Conservation (phyloP, 768 basidiomycete genomes). For the Mycena amicta region DNA sequence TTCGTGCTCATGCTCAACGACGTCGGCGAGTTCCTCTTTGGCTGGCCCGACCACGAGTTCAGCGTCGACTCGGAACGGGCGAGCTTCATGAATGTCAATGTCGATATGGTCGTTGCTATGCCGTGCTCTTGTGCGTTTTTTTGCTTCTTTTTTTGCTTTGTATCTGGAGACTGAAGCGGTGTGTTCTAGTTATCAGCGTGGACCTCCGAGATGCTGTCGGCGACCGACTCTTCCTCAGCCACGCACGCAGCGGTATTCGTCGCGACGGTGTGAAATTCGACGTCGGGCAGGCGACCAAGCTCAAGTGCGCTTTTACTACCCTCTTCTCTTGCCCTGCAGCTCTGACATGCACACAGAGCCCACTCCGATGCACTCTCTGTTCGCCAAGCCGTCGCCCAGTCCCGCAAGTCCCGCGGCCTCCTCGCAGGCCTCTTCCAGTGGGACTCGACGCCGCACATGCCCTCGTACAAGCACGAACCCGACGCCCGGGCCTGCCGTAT, state of each 20-base stretch:
- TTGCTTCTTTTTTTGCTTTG: neutral
- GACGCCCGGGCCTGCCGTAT: constrained; percentile 84
- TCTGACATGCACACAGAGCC: constrained; percentile 40
- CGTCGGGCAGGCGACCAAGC: constrained; percentile 73
- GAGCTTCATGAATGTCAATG: constrained; percentile 79
- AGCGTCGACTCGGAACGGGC: constrained; percentile 70
- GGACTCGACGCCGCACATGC: constrained; percentile 54
- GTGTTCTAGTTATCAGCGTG: constrained; percentile 69
- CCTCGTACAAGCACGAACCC: constrained; percentile 70
- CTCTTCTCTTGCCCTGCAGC: neutral
- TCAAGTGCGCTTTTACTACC: constrained; percentile 48
- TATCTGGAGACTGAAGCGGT: neutral
- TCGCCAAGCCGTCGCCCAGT: constrained; percentile 69
- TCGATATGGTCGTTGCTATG: constrained; percentile 92
- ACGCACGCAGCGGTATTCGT: constrained; percentile 56
- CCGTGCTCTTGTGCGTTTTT: constrained; percentile 81
- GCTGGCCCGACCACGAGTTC: constrained; percentile 90
- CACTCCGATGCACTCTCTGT: constrained; percentile 71
- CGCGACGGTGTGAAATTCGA: constrained; percentile 89
- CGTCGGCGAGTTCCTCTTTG: constrained; percentile 88
- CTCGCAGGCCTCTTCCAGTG: constrained; percentile 59
- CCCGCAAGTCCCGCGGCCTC: constrained; percentile 73
- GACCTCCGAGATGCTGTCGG: constrained; percentile 94
- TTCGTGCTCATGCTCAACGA: constrained; percentile 85
- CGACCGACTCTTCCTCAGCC: constrained; percentile 79